phyloP scores from a whole-genome alignment of 2,329 filamentous ascomycete species.

The Pseudopyricularia cyperi region DNA sequence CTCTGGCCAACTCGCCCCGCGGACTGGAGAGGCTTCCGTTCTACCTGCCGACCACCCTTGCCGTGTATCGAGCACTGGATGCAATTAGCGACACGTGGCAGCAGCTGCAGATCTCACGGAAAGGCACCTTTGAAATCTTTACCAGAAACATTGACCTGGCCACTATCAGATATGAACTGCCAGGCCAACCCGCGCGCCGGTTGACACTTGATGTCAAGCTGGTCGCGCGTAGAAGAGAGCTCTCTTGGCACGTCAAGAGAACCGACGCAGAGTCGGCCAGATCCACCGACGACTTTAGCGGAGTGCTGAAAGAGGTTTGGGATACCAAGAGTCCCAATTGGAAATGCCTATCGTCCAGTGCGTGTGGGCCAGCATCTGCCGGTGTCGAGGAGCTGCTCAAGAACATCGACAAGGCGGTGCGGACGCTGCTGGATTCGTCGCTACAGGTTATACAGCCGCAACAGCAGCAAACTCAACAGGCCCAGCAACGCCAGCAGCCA shows the following conservation, averaged over 20 bases:
- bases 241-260: conserved; percentile 38
- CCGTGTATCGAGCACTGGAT: conserved; percentile 49
- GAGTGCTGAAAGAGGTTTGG: conserved; percentile 31
- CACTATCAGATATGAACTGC: conserved; percentile 37
- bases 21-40: conserved; percentile 39
- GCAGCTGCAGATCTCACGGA: conserved; percentile 23
- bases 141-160: conserved; percentile 44
- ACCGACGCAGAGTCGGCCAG: conserved; percentile 14
- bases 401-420: conserved; percentile 32
- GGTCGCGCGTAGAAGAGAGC: conserved; percentile 29
- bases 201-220: conserved; percentile 41
- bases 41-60: conserved; percentile 47
- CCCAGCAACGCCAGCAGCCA: neutral
- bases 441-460: conserved; percentile 1
- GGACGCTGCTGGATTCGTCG: conserved; percentile 15
- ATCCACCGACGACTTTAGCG: conserved; percentile 21
- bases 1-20: conserved; percentile 40
- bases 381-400: conserved; percentile 32
- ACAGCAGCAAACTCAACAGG: neutral
- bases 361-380: conserved; percentile 25
- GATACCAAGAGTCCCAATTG: conserved; percentile 28
- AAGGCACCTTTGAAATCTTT: conserved; percentile 36
- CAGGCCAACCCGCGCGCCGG: conserved; percentile 15
- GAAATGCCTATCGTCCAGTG: conserved; percentile 32
- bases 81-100: conserved; percentile 44